Conservation (phyloP, 257 asterid genomes). For the Nicotiana knightiana region DNA sequence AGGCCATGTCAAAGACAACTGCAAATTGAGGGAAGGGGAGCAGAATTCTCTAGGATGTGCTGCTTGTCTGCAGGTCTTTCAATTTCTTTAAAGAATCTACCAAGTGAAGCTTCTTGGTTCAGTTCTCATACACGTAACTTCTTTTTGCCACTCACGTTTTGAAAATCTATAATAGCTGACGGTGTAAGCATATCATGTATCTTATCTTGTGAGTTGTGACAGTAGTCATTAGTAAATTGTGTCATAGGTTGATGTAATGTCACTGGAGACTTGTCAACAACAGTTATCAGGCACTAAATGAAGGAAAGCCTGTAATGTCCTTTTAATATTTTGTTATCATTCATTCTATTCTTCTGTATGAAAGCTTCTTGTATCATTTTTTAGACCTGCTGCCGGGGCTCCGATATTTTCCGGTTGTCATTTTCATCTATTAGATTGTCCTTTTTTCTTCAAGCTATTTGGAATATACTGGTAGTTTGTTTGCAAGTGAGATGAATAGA, state of each 20-base stretch:
- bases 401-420: neutral
- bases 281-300: slow-evolving; percentile 15
- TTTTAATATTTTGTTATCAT: neutral
- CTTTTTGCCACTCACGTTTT: neutral
- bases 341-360: neutral
- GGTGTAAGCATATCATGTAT: slow-evolving; percentile 15
- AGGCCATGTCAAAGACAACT: slow-evolving; percentile 51
- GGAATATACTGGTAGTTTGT: neutral
- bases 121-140: neutral
- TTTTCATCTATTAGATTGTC: neutral
- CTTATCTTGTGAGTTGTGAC: slow-evolving; percentile 8
- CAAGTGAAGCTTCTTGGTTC: slow-evolving; percentile 10
- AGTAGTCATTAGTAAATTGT: slow-evolving; percentile 11
- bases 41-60: slow-evolving; percentile 6
- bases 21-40: slow-evolving; percentile 33
- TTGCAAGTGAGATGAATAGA: neutral
- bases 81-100: slow-evolving; percentile 13
- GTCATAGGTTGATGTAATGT: slow-evolving; percentile 17
- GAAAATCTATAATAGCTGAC: slow-evolving; percentile 13
- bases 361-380: slow-evolving; percentile 6
- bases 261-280: slow-evolving; percentile 4
- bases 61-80: slow-evolving; percentile 9
- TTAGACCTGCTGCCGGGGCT: neutral
- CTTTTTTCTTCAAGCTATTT: neutral
- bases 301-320: slow-evolving; percentile 10